Evolutionary conservation across 176 grass and related monocot species (phyloP).

Genomic region (Panicum miliaceum): DNA sequence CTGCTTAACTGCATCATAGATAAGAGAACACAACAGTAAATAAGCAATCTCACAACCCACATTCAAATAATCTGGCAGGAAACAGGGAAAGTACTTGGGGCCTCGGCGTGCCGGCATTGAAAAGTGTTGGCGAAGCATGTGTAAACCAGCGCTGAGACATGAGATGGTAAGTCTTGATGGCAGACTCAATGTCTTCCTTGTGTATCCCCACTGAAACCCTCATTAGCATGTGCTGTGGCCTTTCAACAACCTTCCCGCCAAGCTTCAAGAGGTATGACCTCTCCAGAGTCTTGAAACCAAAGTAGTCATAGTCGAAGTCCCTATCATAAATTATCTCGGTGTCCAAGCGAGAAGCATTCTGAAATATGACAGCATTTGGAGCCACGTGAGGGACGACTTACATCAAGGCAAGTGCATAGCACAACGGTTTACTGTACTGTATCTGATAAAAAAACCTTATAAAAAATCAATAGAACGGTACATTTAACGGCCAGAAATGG

Average conservation of each 20-base stretch:
- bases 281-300: constrained; percentile 96
- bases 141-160: constrained; percentile 99
- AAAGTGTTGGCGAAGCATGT: constrained; percentile 89
- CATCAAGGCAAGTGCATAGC: background rate
- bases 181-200: constrained; percentile 87
- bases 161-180: constrained; percentile 80
- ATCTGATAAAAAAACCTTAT: background rate
- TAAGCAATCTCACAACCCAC: background rate
- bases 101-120: constrained; percentile 88
- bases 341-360: constrained; percentile 85
- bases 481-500: background rate
- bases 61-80: background rate
- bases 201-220: constrained; percentile 95
- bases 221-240: constrained; percentile 98
- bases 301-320: constrained; percentile 96
- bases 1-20: constrained; percentile 75
- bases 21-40: background rate
- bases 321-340: constrained; percentile 96
- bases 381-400: background rate
- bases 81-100: constrained; percentile 62
- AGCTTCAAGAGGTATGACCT: constrained; percentile 93
- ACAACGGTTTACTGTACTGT: background rate
- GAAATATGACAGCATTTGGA: constrained; percentile 35
- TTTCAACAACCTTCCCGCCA: constrained; percentile 64
- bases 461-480: constrained; percentile 7